phyloP scores from a whole-genome alignment of 208 protist species.

The Wallacemonas rigidus region DNA sequence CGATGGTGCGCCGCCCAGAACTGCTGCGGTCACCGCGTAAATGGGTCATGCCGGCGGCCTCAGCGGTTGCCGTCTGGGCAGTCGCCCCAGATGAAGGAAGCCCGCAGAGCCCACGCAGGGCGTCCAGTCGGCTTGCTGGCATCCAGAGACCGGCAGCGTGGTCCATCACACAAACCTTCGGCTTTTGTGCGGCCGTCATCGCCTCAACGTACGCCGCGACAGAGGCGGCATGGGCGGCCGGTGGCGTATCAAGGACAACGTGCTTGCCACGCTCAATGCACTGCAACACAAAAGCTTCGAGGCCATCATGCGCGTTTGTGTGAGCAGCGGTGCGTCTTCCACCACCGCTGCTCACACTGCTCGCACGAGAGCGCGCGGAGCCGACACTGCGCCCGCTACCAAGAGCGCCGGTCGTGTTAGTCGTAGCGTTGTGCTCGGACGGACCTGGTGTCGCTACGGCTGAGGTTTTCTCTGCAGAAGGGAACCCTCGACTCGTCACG shows the following conservation, averaged over 20 bases:
- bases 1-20: not conserved
- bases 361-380: not conserved
- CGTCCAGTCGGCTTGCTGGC: not conserved
- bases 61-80: not conserved
- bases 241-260: constrained; percentile 19
- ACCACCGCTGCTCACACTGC: not conserved
- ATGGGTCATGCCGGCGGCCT: not conserved
- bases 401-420: not conserved
- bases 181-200: not conserved
- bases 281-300: constrained; percentile 19
- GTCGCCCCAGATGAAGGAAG: not conserved
- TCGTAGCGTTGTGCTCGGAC: not conserved
- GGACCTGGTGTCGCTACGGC: not conserved
- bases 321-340: not conserved
- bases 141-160: constrained; percentile 9
- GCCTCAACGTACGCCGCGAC: constrained; percentile 11
- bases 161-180: constrained; percentile 21
- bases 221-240: not conserved
- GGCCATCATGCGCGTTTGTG: constrained; percentile 7
- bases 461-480: not conserved
- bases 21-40: not conserved
- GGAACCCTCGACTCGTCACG: constrained; percentile 11
- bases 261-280: constrained; percentile 27
- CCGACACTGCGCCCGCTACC: not conserved
- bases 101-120: constrained; percentile 6